A percentile compares a stretch with the other conserved stretches of the same genome.
phyloP scores from a whole-genome alignment of 2,329 filamentous ascomycete species.

The Alternaria infectoria region DNA sequence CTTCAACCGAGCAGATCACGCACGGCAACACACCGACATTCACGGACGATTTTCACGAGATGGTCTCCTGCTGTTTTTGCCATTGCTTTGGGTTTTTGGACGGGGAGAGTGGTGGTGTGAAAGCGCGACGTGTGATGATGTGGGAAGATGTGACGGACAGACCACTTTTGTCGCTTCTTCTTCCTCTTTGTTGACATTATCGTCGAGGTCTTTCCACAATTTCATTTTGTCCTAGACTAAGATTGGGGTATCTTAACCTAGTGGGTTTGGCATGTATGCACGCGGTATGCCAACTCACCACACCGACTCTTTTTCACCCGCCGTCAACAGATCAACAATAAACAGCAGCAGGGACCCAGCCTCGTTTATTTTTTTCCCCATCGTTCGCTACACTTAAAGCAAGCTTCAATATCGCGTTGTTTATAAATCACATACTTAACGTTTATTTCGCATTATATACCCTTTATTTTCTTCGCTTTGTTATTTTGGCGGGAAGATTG shows the following conservation, averaged over 20 bases:
- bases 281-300: background rate
- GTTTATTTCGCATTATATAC: background rate
- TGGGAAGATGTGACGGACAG: background rate
- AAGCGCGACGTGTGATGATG: background rate
- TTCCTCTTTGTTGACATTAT: background rate
- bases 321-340: background rate
- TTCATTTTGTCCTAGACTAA: background rate
- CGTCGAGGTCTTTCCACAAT: background rate
- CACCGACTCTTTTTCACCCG: background rate
- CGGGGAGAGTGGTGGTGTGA: background rate
- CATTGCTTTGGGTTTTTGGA: background rate
- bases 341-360: background rate
- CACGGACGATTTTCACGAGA: conserved; percentile 1
- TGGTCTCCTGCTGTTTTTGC: background rate
- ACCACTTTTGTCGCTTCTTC: background rate
- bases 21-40: conserved; percentile 2
- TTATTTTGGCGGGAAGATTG: background rate
- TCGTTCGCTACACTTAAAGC: background rate
- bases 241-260: background rate
- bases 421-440: background rate
- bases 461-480: background rate
- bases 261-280: background rate
- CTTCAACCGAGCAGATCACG: conserved; percentile 1
- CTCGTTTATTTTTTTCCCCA: background rate
- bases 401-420: background rate